Percentiles rank a stretch among this genome's conserved stretches.
phyloP scores from a whole-genome alignment of 805 yeast genomes.

The Yamadazyma sp. region DNA sequence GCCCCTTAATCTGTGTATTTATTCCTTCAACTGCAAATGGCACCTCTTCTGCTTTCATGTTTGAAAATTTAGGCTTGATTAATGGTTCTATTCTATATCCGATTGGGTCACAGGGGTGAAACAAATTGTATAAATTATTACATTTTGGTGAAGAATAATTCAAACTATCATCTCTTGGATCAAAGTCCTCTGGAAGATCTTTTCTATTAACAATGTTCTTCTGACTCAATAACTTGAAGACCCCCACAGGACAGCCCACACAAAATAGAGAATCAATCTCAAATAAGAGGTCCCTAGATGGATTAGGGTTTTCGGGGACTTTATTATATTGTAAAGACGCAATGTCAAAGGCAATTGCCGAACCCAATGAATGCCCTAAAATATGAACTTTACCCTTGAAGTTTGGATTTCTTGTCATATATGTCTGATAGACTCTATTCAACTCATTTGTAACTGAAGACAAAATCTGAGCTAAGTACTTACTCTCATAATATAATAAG shows the following conservation, averaged over 20 bases:
- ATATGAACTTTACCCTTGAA: conserved; percentile 81
- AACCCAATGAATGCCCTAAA: conserved; percentile 90
- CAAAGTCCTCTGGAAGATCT: conserved; percentile 17
- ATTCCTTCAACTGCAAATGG: conserved; percentile 54
- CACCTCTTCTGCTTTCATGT: conserved; percentile 52
- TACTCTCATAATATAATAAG: conserved; percentile 72
- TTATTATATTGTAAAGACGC: conserved; percentile 47
- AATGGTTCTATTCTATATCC: conserved; percentile 89
- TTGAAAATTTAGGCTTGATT: conserved; percentile 47
- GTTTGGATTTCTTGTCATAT: conserved; percentile 59
- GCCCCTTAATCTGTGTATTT: conserved; percentile 47
- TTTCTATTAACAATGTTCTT: conserved; percentile 51
- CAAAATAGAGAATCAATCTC: conserved; percentile 73
- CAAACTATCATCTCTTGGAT: conserved; percentile 18
- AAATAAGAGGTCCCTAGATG: conserved; percentile 53
- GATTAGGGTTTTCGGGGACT: conserved; percentile 21
- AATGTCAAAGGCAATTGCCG: conserved; percentile 79
- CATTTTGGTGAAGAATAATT: conserved; percentile 50
- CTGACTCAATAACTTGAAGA: conserved; percentile 71
- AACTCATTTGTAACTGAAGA: conserved; percentile 59
- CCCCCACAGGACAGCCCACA: conserved; percentile 89
- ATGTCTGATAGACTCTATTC: conserved; percentile 59
- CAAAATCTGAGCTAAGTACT: conserved; percentile 59
- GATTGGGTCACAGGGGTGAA: conserved; percentile 90
- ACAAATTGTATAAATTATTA: conserved; percentile 71